Evolutionary conservation across 2,329 filamentous ascomycete genomes (phyloP).

Genomic region (Mycosphaerella arachidis): DNA sequence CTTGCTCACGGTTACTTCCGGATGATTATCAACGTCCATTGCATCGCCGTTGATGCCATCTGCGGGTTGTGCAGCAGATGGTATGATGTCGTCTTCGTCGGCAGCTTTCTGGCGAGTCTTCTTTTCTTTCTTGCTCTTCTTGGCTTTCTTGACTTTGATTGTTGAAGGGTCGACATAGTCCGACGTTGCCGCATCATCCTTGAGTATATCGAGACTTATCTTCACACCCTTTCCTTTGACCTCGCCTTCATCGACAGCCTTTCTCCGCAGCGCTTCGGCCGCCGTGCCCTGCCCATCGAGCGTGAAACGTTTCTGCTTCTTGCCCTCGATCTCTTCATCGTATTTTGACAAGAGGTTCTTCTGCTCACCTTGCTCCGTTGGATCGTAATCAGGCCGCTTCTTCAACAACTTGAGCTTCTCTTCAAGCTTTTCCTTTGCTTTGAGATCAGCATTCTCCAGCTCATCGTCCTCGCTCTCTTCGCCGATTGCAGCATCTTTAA

Average conservation of each 20-base stretch:
- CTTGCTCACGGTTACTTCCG: constrained; percentile 34
- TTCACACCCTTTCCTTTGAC: constrained; percentile 62
- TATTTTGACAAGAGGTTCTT: constrained; percentile 79
- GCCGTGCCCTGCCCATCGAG: constrained; percentile 72
- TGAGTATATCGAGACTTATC: constrained; percentile 69
- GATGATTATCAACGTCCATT: constrained; percentile 71
- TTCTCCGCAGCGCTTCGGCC: constrained; percentile 55
- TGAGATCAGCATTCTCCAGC: constrained; percentile 70
- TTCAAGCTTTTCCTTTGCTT: constrained; percentile 65
- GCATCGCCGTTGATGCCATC: constrained; percentile 35
- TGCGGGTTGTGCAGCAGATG: constrained; percentile 25
- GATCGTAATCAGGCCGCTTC: constrained; percentile 83
- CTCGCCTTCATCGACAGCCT: constrained; percentile 42
- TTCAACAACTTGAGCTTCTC: constrained; percentile 84
- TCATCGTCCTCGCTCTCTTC: constrained; percentile 81
- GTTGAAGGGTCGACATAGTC: constrained; percentile 86
- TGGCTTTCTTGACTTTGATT: constrained; percentile 90
- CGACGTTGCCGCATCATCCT: constrained; percentile 64
- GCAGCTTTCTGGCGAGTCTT: constrained; percentile 62
- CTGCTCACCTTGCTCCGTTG: constrained; percentile 64
- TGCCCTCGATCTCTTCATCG: constrained; percentile 89
- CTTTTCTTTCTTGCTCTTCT: constrained; percentile 74
- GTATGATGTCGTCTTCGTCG: constrained; percentile 54
- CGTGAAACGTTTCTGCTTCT: constrained; percentile 82
- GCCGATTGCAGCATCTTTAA: constrained; percentile 88